A percentile compares a stretch with the other conserved stretches of the same genome.
Evolutionary conservation across 2,329 filamentous ascomycete species (phyloP).

Genomic region (Chaetomium sp.): DNA sequence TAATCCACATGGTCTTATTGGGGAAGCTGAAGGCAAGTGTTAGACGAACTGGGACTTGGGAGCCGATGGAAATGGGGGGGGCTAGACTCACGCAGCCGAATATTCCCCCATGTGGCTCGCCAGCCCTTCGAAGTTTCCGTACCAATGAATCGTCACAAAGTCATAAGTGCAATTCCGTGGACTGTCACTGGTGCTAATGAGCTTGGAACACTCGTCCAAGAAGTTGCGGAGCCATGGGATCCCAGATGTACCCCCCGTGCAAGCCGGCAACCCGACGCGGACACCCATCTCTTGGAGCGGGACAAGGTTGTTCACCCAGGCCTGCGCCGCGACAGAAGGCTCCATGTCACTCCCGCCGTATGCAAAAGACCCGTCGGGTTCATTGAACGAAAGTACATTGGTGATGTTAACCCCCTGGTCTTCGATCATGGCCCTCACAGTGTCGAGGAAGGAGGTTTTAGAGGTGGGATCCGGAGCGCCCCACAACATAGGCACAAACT

Average conservation of each 20-base stretch:
- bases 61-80: no score
- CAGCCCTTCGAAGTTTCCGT: constrained; percentile 62
- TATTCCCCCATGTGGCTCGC: constrained; percentile 60
- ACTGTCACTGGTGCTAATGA: constrained; percentile 41
- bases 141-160: constrained; percentile 61
- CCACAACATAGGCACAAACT: constrained; percentile 81
- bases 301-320: constrained; percentile 66
- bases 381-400: constrained; percentile 71
- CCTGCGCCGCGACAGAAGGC: constrained; percentile 54
- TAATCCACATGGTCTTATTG: constrained; percentile 64
- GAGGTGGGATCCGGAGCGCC: constrained; percentile 44
- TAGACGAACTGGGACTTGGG: no score
- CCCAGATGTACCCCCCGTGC: constrained; percentile 55
- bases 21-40: constrained; percentile 42
- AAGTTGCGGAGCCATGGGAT: constrained; percentile 63
- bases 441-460: constrained; percentile 54
- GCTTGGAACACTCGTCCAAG: constrained; percentile 53
- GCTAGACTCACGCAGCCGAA: constrained; percentile 34
- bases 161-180: constrained; percentile 53
- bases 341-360: constrained; percentile 58
- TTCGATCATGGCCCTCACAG: constrained; percentile 50
- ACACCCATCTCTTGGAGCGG: constrained; percentile 59
- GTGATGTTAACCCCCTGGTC: constrained; percentile 50
- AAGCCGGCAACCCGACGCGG: constrained; percentile 63
- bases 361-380: constrained; percentile 55